A percentile compares a stretch with the other conserved stretches of the same genome.
These are phyloP conservation scores for Penicillium decumbens DNA, from an alignment of 2,329 filamentous ascomycete genomes.

Conservation along the genomic window DNA sequence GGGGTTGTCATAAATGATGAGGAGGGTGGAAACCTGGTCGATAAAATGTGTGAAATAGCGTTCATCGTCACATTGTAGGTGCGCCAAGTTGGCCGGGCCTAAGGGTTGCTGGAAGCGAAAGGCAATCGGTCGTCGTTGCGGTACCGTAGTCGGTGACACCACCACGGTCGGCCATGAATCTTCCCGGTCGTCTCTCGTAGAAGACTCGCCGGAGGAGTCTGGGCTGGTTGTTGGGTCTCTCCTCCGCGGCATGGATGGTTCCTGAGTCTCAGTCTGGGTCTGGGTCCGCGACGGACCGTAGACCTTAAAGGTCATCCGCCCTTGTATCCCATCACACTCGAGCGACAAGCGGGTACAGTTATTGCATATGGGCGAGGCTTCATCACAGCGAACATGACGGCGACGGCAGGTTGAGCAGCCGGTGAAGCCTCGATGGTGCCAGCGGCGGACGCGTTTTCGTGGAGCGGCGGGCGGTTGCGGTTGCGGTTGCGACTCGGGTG, in stretches of 20 bases:
- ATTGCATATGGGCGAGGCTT: slow-evolving; percentile 31
- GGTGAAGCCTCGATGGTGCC: slow-evolving; percentile 42
- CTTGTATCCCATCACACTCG: slow-evolving; percentile 34
- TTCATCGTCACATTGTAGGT: slow-evolving; percentile 24
- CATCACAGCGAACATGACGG: slow-evolving; percentile 39
- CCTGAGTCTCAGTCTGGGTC: not conserved
- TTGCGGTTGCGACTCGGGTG: slow-evolving; percentile 4
- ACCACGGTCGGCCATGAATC: slow-evolving; percentile 20
- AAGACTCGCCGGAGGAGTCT: slow-evolving; percentile 11
- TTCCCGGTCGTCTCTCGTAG: slow-evolving; percentile 8
- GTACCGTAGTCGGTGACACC: slow-evolving; percentile 23
- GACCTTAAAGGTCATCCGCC: slow-evolving; percentile 36
- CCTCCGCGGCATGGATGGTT: slow-evolving; percentile 17
- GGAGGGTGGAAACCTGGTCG: slow-evolving; percentile 31
- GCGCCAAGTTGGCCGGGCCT: slow-evolving; percentile 17
- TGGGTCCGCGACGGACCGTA: slow-evolving; percentile 29
- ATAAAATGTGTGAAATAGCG: slow-evolving; percentile 38
- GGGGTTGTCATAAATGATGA: slow-evolving; percentile 36
- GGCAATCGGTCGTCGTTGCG: slow-evolving; percentile 1
- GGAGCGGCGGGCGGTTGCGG: slow-evolving; percentile 13
- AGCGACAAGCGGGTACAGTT: slow-evolving; percentile 36
- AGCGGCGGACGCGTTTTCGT: slow-evolving; percentile 35
- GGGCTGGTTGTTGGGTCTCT: slow-evolving; percentile 20
- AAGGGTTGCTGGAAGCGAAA: slow-evolving; percentile 29
- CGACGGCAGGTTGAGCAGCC: slow-evolving; percentile 41